Conservation (phyloP, 2,329 filamentous ascomycete genomes). For the Aspergillus latus region DNA sequence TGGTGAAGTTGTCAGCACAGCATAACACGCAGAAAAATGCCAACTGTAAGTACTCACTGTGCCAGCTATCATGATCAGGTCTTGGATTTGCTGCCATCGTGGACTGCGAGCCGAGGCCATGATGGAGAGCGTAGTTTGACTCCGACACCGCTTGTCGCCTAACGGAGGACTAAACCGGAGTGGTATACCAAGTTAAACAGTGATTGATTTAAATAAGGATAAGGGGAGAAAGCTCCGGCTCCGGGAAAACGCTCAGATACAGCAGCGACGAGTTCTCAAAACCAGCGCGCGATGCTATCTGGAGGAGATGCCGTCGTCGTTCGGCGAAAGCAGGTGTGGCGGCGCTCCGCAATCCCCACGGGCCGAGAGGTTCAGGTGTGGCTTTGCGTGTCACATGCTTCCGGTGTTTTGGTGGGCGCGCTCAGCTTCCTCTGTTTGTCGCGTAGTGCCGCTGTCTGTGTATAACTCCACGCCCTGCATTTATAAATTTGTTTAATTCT, state of each 20-base stretch:
- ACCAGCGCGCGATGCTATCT: slow-evolving; percentile 6
- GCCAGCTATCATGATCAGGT: slow-evolving; percentile 49
- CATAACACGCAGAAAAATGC: too few species aligned
- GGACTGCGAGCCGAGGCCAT: slow-evolving; percentile 47
- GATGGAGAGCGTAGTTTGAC: slow-evolving; percentile 8
- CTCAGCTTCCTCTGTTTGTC: background rate
- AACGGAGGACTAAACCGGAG: background rate
- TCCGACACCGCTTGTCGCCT: background rate
- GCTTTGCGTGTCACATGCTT: slow-evolving; percentile 25
- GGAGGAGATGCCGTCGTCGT: background rate
- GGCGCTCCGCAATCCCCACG: slow-evolving; percentile 10
- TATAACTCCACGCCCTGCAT: background rate
- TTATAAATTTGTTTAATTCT: background rate
- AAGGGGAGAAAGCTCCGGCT: background rate
- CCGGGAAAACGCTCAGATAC: slow-evolving; percentile 3
- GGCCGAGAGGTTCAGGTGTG: slow-evolving; percentile 10
- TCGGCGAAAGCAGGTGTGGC: slow-evolving; percentile 21
- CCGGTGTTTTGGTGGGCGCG: slow-evolving; percentile 8
- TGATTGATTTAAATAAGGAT: background rate
- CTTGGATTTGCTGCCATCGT: slow-evolving; percentile 50
- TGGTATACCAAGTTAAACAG: slow-evolving; percentile 1
- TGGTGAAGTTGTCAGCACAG: background rate
- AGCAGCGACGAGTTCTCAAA: slow-evolving; percentile 12
- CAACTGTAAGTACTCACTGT: slow-evolving; percentile 37
- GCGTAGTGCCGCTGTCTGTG: slow-evolving; percentile 6